phyloP scores from a whole-genome alignment of 106 monocot genomes.

The Narthecium ossifragum region DNA sequence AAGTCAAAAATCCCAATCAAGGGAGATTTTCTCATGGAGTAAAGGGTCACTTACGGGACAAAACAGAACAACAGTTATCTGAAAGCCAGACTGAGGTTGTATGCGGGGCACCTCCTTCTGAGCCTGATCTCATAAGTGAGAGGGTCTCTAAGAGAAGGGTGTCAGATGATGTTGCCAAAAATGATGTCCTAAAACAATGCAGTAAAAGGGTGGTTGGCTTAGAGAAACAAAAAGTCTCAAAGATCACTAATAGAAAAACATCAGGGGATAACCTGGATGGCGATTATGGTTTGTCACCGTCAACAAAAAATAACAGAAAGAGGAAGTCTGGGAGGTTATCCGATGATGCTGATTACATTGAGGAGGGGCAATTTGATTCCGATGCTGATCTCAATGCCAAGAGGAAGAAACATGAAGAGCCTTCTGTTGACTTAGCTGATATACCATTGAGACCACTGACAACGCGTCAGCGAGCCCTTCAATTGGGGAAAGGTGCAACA shows the following conservation, averaged over 20 bases:
- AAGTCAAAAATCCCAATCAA: slow-evolving; percentile 16
- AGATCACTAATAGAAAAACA: slow-evolving; percentile 27
- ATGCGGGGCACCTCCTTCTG: slow-evolving; percentile 9
- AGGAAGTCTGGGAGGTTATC: slow-evolving; percentile 17
- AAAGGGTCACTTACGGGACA: slow-evolving; percentile 12
- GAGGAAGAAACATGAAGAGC: slow-evolving; percentile 30
- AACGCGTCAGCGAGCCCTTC: slow-evolving; percentile 65
- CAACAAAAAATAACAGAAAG: slow-evolving; percentile 25
- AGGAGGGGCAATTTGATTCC: slow-evolving; percentile 51
- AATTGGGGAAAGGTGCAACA: slow-evolving; percentile 49
- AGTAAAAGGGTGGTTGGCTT: slow-evolving; percentile 14
- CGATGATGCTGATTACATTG: slow-evolving; percentile 43
- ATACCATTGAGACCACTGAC: slow-evolving; percentile 46
- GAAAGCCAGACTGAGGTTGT: slow-evolving; percentile 1
- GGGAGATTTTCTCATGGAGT: slow-evolving; percentile 1
- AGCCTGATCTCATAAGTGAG: slow-evolving; percentile 45
- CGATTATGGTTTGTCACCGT: slow-evolving; percentile 28
- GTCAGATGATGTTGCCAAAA: slow-evolving; percentile 16
- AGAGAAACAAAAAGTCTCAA: slow-evolving; percentile 34
- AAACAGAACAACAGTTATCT: slow-evolving; percentile 2
- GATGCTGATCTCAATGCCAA: slow-evolving; percentile 30
- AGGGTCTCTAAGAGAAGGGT: slow-evolving; percentile 34
- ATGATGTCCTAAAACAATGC: slow-evolving; percentile 17
- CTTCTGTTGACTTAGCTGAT: slow-evolving; percentile 20
- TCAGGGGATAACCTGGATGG: slow-evolving; percentile 32